These are phyloP conservation scores for Metschnikowia cubensis DNA, from an alignment of 805 yeast genomes.

Conservation along the genomic window DNA sequence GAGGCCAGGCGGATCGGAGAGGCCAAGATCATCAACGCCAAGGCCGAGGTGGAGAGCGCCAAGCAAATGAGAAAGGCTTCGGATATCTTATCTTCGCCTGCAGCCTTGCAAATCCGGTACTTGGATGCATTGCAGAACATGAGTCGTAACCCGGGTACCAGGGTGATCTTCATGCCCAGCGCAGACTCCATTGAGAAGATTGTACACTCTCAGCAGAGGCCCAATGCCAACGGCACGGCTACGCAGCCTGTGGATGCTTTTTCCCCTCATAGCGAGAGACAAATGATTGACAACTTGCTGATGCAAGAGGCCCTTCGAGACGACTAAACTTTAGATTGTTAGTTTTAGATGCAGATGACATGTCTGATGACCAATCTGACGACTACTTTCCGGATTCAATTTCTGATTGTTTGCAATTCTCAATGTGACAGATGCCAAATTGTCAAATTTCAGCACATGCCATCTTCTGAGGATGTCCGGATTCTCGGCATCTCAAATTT, in stretches of 20 bases:
- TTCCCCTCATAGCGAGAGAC: slow-evolving; percentile 8
- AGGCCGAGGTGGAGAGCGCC: slow-evolving; percentile 73
- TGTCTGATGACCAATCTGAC: too few relatives aligned
- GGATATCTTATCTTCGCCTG: slow-evolving; percentile 66
- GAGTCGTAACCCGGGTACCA: slow-evolving; percentile 59
- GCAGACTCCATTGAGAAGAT: slow-evolving; percentile 40
- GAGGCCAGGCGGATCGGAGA: slow-evolving; percentile 75
- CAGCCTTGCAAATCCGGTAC: slow-evolving; percentile 76
- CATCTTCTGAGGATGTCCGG: too few relatives aligned
- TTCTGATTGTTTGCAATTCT: too few relatives aligned
- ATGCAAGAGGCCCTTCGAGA: slow-evolving; percentile 19
- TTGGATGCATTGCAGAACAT: slow-evolving; percentile 74
- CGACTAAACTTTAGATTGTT: background rate
- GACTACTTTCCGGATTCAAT: too few relatives aligned
- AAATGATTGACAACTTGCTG: slow-evolving; percentile 15
- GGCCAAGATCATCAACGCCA: slow-evolving; percentile 68
- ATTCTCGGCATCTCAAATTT: too few relatives aligned
- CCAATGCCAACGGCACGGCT: slow-evolving; percentile 5
- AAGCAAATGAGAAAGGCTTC: slow-evolving; percentile 77
- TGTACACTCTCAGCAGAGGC: slow-evolving; percentile 22
- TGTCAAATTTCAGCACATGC: too few relatives aligned
- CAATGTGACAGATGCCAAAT: too few relatives aligned
- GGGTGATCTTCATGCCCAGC: slow-evolving; percentile 71
- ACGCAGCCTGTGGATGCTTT: slow-evolving; percentile 2
- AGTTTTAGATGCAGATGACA: too few relatives aligned